Percentiles rank a stretch among this genome's conserved stretches.
Conservation (phyloP, 2,329 filamentous ascomycete genomes). For the Trichoderma breve region DNA sequence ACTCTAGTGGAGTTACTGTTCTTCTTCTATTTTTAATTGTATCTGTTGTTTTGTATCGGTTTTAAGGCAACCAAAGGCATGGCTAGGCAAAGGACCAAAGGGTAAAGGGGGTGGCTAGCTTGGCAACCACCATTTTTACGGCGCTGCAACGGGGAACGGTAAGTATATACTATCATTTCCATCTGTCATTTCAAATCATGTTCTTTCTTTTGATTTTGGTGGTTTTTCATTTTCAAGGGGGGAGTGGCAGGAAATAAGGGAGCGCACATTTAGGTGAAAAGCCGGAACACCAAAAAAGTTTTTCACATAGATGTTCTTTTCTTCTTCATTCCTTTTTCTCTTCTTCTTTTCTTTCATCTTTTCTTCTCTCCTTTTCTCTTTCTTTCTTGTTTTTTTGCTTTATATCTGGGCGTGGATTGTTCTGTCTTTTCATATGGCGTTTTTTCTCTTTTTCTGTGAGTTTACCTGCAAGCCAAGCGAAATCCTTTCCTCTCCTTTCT, state of each 20-base stretch:
- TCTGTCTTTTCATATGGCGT: background rate
- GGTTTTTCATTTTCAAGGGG: background rate
- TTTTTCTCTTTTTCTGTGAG: background rate
- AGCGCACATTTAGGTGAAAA: conserved; percentile 3
- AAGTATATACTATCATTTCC: background rate
- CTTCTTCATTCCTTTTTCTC: background rate
- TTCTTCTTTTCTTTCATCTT: background rate
- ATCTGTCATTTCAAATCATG: background rate
- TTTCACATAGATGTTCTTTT: conserved; percentile 1
- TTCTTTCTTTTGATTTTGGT: background rate
- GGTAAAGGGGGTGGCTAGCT: background rate
- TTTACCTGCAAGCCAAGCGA: background rate
- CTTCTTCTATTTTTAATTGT: background rate
- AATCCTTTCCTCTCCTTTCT: background rate
- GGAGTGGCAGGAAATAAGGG: background rate
- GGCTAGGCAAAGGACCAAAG: background rate
- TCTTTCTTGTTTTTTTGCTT: background rate
- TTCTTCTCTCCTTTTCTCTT: background rate
- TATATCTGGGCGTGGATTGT: background rate
- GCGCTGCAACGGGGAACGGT: conserved; percentile 3
- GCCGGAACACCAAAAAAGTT: background rate
- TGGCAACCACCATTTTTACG: background rate
- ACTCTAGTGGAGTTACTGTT: background rate
- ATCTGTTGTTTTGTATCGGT: background rate
- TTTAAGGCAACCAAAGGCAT: background rate